phyloP scores from a whole-genome alignment of 257 asterid genomes.

The Rubia yunnanensis region DNA sequence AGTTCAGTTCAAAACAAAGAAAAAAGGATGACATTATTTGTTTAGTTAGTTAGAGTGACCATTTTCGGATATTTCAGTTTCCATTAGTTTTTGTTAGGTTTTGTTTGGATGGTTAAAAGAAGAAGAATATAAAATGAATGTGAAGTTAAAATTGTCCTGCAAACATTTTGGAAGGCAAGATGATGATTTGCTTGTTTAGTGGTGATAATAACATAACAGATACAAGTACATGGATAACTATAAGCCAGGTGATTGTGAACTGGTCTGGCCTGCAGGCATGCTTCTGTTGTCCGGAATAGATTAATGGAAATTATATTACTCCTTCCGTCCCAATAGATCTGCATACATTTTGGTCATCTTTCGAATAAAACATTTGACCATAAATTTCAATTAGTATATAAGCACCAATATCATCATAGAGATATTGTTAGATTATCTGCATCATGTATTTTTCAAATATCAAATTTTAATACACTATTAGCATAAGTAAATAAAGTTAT shows the following conservation, averaged over 20 bases:
- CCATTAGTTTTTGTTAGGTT: background rate
- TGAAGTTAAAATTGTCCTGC: background rate
- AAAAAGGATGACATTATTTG: too few species aligned
- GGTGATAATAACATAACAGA: background rate
- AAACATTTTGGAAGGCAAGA: background rate
- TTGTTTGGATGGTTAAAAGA: slow-evolving; percentile 5
- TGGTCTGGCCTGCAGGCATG: slow-evolving; percentile 17
- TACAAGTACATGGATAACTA: background rate
- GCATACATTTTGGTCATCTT: too few species aligned
- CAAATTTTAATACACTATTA: too few species aligned
- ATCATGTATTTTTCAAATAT: too few species aligned
- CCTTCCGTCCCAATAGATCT: too few species aligned
- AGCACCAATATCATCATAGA: too few species aligned
- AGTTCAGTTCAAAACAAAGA: too few species aligned
- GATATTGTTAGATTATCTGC: too few species aligned
- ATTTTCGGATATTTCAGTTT: background rate
- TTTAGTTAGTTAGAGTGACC: background rate
- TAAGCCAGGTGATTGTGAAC: background rate
- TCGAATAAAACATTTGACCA: too few species aligned
- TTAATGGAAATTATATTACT: background rate
- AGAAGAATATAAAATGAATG: slow-evolving; percentile 1
- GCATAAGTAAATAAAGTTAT: too few species aligned
- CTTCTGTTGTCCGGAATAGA: background rate
- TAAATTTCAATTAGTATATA: too few species aligned
- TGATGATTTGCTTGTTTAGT: background rate